Evolutionary conservation across 805 yeast genomes (phyloP).

Genomic region (Metschnikowia borealis): DNA sequence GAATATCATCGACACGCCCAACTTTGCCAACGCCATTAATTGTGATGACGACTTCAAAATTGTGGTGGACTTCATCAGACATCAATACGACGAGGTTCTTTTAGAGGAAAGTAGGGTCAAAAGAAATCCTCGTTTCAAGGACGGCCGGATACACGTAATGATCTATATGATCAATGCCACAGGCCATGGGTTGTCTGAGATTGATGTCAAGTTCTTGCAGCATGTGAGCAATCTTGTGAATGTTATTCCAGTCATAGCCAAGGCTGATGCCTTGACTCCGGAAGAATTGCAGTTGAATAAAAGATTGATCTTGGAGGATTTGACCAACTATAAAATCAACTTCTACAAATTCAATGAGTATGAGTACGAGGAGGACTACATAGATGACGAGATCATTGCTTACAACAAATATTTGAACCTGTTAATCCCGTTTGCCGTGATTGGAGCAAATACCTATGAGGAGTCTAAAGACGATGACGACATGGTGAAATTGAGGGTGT

Average conservation of each 20-base stretch:
- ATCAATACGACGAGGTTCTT: slow-evolving; percentile 78
- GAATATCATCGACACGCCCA: slow-evolving; percentile 78
- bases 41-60: slow-evolving; percentile 64
- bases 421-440: slow-evolving; percentile 62
- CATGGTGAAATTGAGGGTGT: slow-evolving; percentile 50
- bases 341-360: slow-evolving; percentile 67
- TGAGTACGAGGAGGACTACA: slow-evolving; percentile 46
- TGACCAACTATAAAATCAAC: slow-evolving; percentile 65
- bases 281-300: slow-evolving; percentile 61
- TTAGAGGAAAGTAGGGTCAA: slow-evolving; percentile 77
- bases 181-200: slow-evolving; percentile 41
- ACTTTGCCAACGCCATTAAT: slow-evolving; percentile 72
- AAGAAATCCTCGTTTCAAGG: slow-evolving; percentile 82
- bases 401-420: slow-evolving; percentile 63
- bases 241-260: slow-evolving; percentile 41
- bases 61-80: slow-evolving; percentile 73
- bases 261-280: slow-evolving; percentile 41
- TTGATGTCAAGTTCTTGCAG: slow-evolving; percentile 40
- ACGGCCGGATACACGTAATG: slow-evolving; percentile 71
- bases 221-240: slow-evolving; percentile 42
- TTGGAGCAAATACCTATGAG: slow-evolving; percentile 64
- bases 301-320: slow-evolving; percentile 69
- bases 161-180: slow-evolving; percentile 44
- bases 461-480: slow-evolving; percentile 35
- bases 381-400: slow-evolving; percentile 61